These are phyloP conservation scores for Plasmopara muralis DNA, from an alignment of 352 stramenopile species.

Conservation along the genomic window DNA sequence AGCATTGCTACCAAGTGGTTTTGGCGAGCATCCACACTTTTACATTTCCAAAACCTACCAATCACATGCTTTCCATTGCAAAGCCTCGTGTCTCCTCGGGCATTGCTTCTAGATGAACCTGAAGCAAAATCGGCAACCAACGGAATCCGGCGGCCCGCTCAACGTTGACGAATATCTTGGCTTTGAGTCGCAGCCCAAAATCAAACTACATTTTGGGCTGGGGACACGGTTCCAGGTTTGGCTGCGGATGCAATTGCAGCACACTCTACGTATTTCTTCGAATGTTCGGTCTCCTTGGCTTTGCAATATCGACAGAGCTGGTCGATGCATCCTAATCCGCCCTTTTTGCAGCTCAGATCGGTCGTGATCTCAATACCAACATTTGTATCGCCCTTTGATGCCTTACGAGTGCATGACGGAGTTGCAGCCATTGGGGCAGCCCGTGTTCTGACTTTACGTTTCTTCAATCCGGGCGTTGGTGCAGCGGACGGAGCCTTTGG, in stretches of 20 bases:
- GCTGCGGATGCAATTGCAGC: conserved; percentile 3
- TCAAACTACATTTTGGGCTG: conserved; percentile 6
- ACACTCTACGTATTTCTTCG: conserved; percentile 5
- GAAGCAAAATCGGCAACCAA: too few species aligned
- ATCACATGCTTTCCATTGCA: too few species aligned
- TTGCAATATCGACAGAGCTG: conserved; percentile 8
- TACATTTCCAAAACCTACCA: too few species aligned
- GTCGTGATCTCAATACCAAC: conserved; percentile 7
- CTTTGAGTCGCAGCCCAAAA: not conserved
- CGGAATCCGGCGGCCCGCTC: too few species aligned
- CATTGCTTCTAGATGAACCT: too few species aligned
- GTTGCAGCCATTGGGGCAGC: not conserved
- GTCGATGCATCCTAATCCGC: conserved; percentile 10
- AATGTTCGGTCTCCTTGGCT: conserved; percentile 4
- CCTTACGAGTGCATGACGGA: conserved; percentile 2
- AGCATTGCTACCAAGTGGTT: too few species aligned
- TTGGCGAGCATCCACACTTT: too few species aligned
- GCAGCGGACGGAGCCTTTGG: not conserved
- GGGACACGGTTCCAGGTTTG: conserved; percentile 4
- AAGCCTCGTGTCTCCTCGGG: too few species aligned
- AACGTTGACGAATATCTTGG: not conserved
- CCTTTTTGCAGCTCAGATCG: conserved; percentile 4
- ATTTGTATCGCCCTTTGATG: conserved; percentile 7
- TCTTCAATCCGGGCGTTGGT: not conserved
- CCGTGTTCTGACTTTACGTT: conserved; percentile 1